Conservation (phyloP, 2,329 filamentous ascomycete genomes). For the Teratosphaeria zuluensis region DNA sequence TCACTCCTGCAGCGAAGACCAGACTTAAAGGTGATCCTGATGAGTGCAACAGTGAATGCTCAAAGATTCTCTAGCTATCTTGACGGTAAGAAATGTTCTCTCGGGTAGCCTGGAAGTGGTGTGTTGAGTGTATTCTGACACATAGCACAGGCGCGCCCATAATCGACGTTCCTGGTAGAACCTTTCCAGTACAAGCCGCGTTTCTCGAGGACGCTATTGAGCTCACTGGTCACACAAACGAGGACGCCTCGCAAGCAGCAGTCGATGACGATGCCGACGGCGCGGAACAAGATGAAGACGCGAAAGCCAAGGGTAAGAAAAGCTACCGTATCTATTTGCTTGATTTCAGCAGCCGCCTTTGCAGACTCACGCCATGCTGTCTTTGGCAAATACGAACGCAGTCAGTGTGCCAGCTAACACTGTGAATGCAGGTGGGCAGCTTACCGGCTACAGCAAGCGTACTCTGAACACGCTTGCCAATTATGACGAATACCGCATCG, state of each 20-base stretch:
- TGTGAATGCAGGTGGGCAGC: slow-evolving; percentile 49
- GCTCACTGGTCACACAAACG: slow-evolving; percentile 61
- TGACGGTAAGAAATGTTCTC: slow-evolving; percentile 33
- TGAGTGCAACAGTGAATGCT: slow-evolving; percentile 95
- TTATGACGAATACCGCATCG: slow-evolving; percentile 85
- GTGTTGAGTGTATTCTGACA: not conserved
- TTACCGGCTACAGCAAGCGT: slow-evolving; percentile 63
- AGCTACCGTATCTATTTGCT: not conserved
- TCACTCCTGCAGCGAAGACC: slow-evolving; percentile 66
- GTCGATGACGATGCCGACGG: slow-evolving; percentile 40
- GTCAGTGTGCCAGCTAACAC: not conserved
- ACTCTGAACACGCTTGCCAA: slow-evolving; percentile 66
- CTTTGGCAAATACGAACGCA: not conserved
- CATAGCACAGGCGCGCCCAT: slow-evolving; percentile 56
- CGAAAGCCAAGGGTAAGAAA: slow-evolving; percentile 23
- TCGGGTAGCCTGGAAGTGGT: too few species aligned
- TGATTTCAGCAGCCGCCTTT: not conserved
- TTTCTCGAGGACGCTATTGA: slow-evolving; percentile 93
- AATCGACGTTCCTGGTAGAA: slow-evolving; percentile 82
- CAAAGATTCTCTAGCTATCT: slow-evolving; percentile 85
- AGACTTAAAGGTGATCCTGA: slow-evolving; percentile 84
- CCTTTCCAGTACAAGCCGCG: slow-evolving; percentile 79
- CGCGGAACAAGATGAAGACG: slow-evolving; percentile 25
- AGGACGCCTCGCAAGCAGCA: slow-evolving; percentile 47
- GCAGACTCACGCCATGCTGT: not conserved